Evolutionary conservation across 2,329 filamentous ascomycete species (phyloP).

Genomic region (Coniosporium uncinatum): DNA sequence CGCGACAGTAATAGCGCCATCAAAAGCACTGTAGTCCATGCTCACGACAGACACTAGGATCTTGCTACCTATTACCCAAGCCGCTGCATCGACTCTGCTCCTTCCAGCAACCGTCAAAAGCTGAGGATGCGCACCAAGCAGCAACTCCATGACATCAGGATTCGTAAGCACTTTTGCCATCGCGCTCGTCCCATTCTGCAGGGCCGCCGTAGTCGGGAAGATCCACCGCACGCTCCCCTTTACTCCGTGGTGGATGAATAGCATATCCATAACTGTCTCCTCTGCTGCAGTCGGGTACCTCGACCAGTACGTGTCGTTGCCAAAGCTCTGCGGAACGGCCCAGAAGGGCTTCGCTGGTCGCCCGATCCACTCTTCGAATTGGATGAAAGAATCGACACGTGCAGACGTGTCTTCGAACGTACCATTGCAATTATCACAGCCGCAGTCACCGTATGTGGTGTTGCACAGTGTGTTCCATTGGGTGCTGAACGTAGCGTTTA

Average conservation of each 20-base stretch:
- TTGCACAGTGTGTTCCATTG: slow-evolving; percentile 52
- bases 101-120: slow-evolving; percentile 9
- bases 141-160: slow-evolving; percentile 22
- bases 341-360: slow-evolving; percentile 28
- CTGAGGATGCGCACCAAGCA: slow-evolving; percentile 25
- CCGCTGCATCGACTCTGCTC: slow-evolving; percentile 29
- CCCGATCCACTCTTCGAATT: slow-evolving; percentile 33
- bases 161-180: slow-evolving; percentile 33
- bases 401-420: slow-evolving; percentile 44
- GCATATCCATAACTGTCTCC: slow-evolving; percentile 39
- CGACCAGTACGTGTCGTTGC: slow-evolving; percentile 38
- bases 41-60: slow-evolving; percentile 33
- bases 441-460: slow-evolving; percentile 54
- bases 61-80: slow-evolving; percentile 27
- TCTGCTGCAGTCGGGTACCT: slow-evolving; percentile 38
- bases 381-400: slow-evolving; percentile 32
- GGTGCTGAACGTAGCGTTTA: slow-evolving; percentile 47
- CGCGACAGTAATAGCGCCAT: neutral
- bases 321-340: slow-evolving; percentile 45
- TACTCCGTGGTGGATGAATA: slow-evolving; percentile 42
- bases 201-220: slow-evolving; percentile 32
- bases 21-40: slow-evolving; percentile 16
- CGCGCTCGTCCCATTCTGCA: slow-evolving; percentile 23
- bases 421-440: slow-evolving; percentile 55
- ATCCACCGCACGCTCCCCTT: slow-evolving; percentile 44